Evolutionary conservation across 768 basidiomycete genomes (phyloP).

Genomic region (Mycena belliarum): DNA sequence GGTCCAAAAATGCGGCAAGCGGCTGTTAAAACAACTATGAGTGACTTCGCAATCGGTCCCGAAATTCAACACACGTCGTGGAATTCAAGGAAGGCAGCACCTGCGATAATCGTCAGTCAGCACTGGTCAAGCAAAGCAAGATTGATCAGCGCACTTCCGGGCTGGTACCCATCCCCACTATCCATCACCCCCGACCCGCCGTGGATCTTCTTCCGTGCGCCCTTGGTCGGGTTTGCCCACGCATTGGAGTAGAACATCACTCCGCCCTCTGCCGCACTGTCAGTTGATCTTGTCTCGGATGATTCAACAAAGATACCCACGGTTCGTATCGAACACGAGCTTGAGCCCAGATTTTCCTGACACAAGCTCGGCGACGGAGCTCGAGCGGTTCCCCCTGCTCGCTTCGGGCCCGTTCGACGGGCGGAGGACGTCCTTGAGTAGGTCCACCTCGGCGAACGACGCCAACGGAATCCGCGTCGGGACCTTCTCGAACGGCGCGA

Average conservation of each 20-base stretch:
- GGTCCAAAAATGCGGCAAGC: conserved; percentile 65
- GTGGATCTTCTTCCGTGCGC: conserved; percentile 71
- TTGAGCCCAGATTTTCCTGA: conserved; percentile 61
- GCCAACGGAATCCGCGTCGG: conserved; percentile 51
- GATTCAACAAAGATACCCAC: conserved; percentile 40
- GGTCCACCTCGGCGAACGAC: conserved; percentile 45
- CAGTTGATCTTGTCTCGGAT: background rate
- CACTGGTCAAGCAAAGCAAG: background rate
- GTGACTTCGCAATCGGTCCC: too few species aligned
- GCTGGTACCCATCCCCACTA: conserved; percentile 58
- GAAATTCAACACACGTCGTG: conserved; percentile 58
- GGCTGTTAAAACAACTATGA: conserved; percentile 46
- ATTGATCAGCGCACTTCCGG: conserved; percentile 56
- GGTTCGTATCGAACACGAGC: conserved; percentile 68
- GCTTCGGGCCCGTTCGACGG: conserved; percentile 33
- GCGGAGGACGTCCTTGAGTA: conserved; percentile 44
- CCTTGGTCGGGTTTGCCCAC: conserved; percentile 45
- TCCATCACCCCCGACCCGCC: conserved; percentile 64
- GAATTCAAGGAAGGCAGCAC: conserved; percentile 69
- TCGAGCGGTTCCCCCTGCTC: conserved; percentile 29
- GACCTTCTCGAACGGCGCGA: conserved; percentile 40
- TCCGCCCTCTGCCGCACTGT: conserved; percentile 54
- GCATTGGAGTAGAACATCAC: conserved; percentile 76
- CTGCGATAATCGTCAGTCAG: conserved; percentile 30
- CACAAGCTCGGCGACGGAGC: conserved; percentile 53